Conservation (phyloP, 352 stramenopile species). For the Phytophthora syringae region DNA sequence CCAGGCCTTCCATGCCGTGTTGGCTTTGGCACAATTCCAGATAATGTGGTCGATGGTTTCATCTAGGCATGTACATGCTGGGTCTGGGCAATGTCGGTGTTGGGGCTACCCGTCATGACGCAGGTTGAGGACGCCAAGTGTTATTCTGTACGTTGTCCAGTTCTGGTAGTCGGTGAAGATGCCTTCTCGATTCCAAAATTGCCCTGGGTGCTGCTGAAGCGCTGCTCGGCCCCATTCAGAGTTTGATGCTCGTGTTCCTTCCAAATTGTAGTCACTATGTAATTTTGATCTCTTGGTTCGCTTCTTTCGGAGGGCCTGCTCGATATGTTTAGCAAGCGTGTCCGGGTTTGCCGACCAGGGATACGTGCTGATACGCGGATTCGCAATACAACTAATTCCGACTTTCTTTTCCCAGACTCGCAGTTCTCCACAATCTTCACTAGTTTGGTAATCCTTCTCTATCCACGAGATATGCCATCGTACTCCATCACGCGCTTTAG, state of each 20-base stretch:
- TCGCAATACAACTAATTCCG: neutral
- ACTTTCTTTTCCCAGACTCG: neutral
- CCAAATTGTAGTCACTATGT: neutral
- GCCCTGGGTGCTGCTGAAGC: neutral
- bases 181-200: neutral
- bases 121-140: neutral
- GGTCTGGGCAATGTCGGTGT: neutral
- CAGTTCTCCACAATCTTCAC: neutral
- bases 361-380: neutral
- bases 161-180: neutral
- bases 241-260: too few relatives aligned
- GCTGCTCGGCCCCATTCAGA: neutral
- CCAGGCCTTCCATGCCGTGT: neutral
- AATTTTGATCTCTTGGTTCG: neutral
- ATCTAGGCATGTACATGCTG: neutral
- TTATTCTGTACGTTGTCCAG: neutral
- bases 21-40: neutral
- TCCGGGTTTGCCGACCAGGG: neutral
- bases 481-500: neutral
- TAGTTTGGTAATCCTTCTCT: neutral
- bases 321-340: neutral
- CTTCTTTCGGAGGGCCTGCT: neutral
- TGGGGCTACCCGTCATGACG: neutral
- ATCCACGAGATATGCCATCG: neutral
- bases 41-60: conserved; percentile 3